Base-by-base conservation (phyloP, 1,284 basidiomycete genomes). In the Naganishia cerealis region DNA sequence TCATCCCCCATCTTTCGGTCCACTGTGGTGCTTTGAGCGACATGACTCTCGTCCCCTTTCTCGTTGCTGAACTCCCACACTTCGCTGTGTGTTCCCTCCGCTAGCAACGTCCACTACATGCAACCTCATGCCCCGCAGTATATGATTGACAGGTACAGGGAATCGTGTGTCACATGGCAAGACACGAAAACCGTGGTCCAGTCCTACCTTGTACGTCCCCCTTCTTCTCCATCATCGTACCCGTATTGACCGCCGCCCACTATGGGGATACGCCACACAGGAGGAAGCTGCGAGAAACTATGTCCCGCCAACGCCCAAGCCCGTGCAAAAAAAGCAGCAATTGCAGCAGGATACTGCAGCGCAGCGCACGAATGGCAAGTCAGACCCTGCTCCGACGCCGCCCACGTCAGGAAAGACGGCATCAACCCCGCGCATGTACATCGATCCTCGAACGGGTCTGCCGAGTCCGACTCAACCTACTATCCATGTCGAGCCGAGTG, bases 61-160 rank as follows among this genome's bases (percentile, higher is more conserved):
- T n/a, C n/a, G 7, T 6, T 24, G 33, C 54, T 4, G 9, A 50
- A 43, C 1, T 9, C 36, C 15, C 38, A 24, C 24, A 33, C 43
- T 4, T 50, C 12, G 33, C 12, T 40, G 7, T 12, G 13, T 15
- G 9, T 33, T 54, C 40, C 7, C 16, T 21, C 18, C 16, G 15
- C 10, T 52, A 67, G 66, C 21, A 67, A 67, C 61, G 57, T 67
- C 10, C 57, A 54, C n/a, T 59, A 67, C 42, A 50, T 67, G 10
- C 66, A 67, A 57, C 66, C 66, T 33, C 48, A 54, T 9, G 48
- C 66, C 38, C 66, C 66, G 29, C 33, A 33, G 1, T 54, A 67
- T 40, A 58, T 67, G 50, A 29, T 67, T 12, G 56, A 67, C 21
- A 46, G 21, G 39, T 67, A 61, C 42, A 59, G 52, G n/a, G 42